These are phyloP conservation scores for Friedmanniomyces simplex DNA, from an alignment of 495 filamentous ascomycete species.

Conservation along the genomic window DNA sequence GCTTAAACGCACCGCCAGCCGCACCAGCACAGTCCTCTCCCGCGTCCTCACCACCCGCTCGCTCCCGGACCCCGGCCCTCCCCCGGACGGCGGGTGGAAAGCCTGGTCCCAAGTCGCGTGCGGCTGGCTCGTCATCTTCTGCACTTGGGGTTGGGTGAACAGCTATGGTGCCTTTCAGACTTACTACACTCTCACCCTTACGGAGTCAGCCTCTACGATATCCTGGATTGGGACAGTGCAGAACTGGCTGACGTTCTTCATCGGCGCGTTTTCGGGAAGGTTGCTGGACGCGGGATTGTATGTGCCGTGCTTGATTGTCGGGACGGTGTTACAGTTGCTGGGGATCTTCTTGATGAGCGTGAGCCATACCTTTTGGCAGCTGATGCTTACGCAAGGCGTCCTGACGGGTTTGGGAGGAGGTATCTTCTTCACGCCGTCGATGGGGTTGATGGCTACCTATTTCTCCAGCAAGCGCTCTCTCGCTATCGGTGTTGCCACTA, in stretches of 20 bases:
- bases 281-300: slow-evolving; percentile 26
- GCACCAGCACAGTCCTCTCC: slow-evolving; percentile 11
- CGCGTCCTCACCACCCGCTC: slow-evolving; percentile 12
- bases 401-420: slow-evolving; percentile 66
- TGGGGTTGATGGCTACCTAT: slow-evolving; percentile 65
- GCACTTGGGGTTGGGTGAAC: slow-evolving; percentile 67
- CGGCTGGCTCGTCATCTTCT: slow-evolving; percentile 56
- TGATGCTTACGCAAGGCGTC: slow-evolving; percentile 73
- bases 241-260: slow-evolving; percentile 44
- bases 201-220: slow-evolving; percentile 36
- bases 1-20: slow-evolving; percentile 7
- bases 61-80: slow-evolving; percentile 42
- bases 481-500: slow-evolving; percentile 58
- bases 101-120: slow-evolving; percentile 61
- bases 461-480: slow-evolving; percentile 57
- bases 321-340: slow-evolving; percentile 48
- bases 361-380: slow-evolving; percentile 62
- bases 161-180: slow-evolving; percentile 72
- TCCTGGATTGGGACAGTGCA: slow-evolving; percentile 51
- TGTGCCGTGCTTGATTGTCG: slow-evolving; percentile 38
- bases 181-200: slow-evolving; percentile 51
- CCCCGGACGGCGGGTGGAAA: slow-evolving; percentile 50
- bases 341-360: slow-evolving; percentile 66
- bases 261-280: slow-evolving; percentile 34
- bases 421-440: slow-evolving; percentile 58